A percentile compares a stretch with the other conserved stretches of the same genome.
These are phyloP conservation scores for Daldinia grandis DNA, from an alignment of 495 filamentous ascomycete genomes.

Conservation along the genomic window DNA sequence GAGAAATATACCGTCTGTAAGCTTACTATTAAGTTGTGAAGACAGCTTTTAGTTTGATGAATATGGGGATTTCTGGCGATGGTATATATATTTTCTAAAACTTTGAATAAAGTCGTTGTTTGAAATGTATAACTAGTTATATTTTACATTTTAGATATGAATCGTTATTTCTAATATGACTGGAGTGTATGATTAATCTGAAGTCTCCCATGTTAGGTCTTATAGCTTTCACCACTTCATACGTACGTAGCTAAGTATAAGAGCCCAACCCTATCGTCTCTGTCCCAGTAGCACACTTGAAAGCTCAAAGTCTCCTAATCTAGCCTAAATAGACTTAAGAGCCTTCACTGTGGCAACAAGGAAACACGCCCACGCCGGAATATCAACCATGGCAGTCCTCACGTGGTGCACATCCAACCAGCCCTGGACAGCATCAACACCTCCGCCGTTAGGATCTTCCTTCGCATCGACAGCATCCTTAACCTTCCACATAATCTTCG, in stretches of 20 bases:
- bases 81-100: too few species aligned
- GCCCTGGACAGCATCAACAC: conserved; percentile 16
- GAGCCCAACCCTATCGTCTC: too few species aligned
- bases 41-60: neutral
- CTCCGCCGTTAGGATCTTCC: conserved; percentile 24
- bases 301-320: neutral
- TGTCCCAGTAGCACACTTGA: too few species aligned
- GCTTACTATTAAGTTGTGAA: neutral
- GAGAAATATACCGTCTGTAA: conserved; percentile 22
- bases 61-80: too few species aligned
- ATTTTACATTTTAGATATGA: too few species aligned
- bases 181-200: too few species aligned
- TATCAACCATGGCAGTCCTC: conserved; percentile 34
- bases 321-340: conserved; percentile 24
- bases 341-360: conserved; percentile 37
- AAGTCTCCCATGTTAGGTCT: neutral
- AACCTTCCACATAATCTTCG: conserved; percentile 39
- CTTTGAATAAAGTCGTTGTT: too few species aligned
- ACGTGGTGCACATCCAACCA: conserved; percentile 41
- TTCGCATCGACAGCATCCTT: conserved; percentile 34
- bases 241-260: neutral
- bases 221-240: neutral
- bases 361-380: conserved; percentile 44
- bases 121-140: too few species aligned
- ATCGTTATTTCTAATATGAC: too few species aligned